These are phyloP conservation scores for Suhomyces atakaporum DNA, from an alignment of 1,139 yeast species.

Conservation along the genomic window DNA sequence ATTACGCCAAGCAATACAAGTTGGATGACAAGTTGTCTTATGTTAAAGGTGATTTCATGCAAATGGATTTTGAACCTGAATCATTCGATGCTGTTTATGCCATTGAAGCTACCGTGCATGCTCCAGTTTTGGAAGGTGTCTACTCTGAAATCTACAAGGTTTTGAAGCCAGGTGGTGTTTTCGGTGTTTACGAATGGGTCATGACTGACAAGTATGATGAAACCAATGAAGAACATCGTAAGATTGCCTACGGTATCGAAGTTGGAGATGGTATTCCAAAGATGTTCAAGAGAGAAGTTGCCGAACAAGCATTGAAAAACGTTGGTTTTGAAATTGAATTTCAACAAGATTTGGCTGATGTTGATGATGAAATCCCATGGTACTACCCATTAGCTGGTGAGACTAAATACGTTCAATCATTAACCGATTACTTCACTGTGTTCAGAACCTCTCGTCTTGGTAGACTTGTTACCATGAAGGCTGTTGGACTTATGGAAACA, in stretches of 20 bases:
- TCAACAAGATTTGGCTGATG: constrained; percentile 80
- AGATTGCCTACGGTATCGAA: constrained; percentile 95
- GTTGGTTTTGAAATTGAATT: constrained; percentile 86
- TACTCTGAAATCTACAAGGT: constrained; percentile 94
- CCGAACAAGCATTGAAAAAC: constrained; percentile 77
- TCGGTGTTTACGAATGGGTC: constrained; percentile 99
- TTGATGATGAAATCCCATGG: constrained; percentile 91
- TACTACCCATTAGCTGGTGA: constrained; percentile 96
- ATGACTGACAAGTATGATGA: constrained; percentile 95
- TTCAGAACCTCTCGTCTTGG: constrained; percentile 89
- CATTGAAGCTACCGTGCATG: constrained; percentile 98
- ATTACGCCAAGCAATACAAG: constrained; percentile 68
- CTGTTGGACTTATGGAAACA: constrained; percentile 79
- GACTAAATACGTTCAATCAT: constrained; percentile 78
- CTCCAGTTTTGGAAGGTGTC: constrained; percentile 95
- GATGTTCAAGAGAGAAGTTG: constrained; percentile 86
- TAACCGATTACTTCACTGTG: constrained; percentile 78
- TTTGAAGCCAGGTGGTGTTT: constrained; percentile 94
- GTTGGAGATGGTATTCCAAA: constrained; percentile 98
- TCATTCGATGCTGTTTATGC: constrained; percentile 97
- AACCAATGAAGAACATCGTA: constrained; percentile 83
- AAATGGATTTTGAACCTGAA: constrained; percentile 91
- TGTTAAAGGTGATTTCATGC: constrained; percentile 99
- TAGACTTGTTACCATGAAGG: constrained; percentile 78
- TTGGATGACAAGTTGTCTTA: constrained; percentile 75